Evolutionary conservation across 768 basidiomycete genomes (phyloP).

Genomic region (Boletus reticuloceps): DNA sequence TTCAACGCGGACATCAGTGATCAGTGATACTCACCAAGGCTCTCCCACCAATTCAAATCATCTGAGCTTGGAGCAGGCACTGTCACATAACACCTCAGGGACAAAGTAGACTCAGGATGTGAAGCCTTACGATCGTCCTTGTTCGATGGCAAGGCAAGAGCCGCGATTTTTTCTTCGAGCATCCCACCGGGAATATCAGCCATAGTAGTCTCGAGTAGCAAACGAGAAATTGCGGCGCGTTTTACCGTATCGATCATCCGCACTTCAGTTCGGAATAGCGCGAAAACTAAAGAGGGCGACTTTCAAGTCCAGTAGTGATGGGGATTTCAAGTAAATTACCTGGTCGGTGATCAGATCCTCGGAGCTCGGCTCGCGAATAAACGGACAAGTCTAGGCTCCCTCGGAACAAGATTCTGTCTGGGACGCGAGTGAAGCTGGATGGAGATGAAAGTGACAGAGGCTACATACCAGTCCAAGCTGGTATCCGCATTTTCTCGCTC

Average conservation of each 20-base stretch:
- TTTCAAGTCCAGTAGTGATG: background rate
- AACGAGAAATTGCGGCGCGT: slow-evolving; percentile 62
- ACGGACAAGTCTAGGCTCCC: slow-evolving; percentile 74
- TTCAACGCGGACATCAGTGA: background rate
- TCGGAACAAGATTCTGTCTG: slow-evolving; percentile 90
- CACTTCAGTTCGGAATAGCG: slow-evolving; percentile 74
- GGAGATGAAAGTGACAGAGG: background rate
- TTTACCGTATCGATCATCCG: slow-evolving; percentile 78
- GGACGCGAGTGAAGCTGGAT: slow-evolving; percentile 5
- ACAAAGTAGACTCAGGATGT: background rate
- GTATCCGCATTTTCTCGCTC: slow-evolving; percentile 93
- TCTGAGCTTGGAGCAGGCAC: slow-evolving; percentile 88
- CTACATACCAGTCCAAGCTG: slow-evolving; percentile 89
- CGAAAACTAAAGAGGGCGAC: slow-evolving; percentile 59
- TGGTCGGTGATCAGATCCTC: slow-evolving; percentile 94
- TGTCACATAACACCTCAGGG: slow-evolving; percentile 28
- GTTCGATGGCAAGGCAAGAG: slow-evolving; percentile 48
- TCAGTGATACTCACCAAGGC: slow-evolving; percentile 46
- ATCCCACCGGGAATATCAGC: slow-evolving; percentile 63
- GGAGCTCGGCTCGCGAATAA: slow-evolving; percentile 83
- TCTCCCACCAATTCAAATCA: slow-evolving; percentile 76
- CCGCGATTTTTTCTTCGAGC: slow-evolving; percentile 67
- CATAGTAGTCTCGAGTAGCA: slow-evolving; percentile 65
- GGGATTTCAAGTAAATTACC: slow-evolving; percentile 40
- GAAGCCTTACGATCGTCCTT: slow-evolving; percentile 30